Conservation (phyloP, 768 basidiomycete genomes). For the Kondoa subrosea region DNA sequence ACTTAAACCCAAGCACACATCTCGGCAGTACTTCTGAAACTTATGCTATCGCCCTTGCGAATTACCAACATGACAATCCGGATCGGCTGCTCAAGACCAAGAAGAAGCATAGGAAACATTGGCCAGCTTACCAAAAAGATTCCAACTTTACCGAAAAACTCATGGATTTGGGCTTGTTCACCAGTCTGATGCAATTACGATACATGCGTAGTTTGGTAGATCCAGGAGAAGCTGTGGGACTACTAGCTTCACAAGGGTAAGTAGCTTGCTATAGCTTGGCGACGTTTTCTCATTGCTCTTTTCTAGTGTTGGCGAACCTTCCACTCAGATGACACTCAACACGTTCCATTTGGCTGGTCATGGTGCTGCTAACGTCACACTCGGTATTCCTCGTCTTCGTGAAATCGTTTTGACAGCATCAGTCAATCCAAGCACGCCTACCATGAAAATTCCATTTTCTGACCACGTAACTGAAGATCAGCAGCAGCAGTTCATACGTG, state of each 20-base stretch:
- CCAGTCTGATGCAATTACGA: slow-evolving; percentile 68
- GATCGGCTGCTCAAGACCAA: slow-evolving; percentile 36
- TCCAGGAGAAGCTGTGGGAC: slow-evolving; percentile 94
- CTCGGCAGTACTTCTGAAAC: slow-evolving; percentile 83
- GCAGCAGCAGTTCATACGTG: slow-evolving; percentile 57
- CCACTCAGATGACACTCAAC: slow-evolving; percentile 98
- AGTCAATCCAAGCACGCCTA: slow-evolving; percentile 85
- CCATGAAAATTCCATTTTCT: slow-evolving; percentile 62
- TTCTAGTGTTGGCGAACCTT: slow-evolving; percentile 83
- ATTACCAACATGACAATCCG: slow-evolving; percentile 63
- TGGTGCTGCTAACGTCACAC: slow-evolving; percentile 95
- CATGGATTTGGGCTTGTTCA: slow-evolving; percentile 42
- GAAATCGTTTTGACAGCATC: slow-evolving; percentile 99
- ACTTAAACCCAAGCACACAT: slow-evolving; percentile 59
- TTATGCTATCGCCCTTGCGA: slow-evolving; percentile 62
- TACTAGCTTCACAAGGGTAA: slow-evolving; percentile 92
- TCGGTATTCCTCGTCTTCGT: slow-evolving; percentile 93
- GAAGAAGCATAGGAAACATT: slow-evolving; percentile 36
- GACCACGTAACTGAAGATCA: slow-evolving; percentile 42
- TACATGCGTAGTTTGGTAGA: slow-evolving; percentile 88
- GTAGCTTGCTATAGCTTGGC: slow-evolving; percentile 25
- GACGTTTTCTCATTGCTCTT: neutral
- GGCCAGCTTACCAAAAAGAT: slow-evolving; percentile 33
- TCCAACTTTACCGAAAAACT: no score
- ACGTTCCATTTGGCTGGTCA: slow-evolving; percentile 99